A percentile compares a stretch with the other conserved stretches of the same genome.
Evolutionary conservation across 805 yeast genomes (phyloP).

Genomic region (Lipomyces mesembrius): DNA sequence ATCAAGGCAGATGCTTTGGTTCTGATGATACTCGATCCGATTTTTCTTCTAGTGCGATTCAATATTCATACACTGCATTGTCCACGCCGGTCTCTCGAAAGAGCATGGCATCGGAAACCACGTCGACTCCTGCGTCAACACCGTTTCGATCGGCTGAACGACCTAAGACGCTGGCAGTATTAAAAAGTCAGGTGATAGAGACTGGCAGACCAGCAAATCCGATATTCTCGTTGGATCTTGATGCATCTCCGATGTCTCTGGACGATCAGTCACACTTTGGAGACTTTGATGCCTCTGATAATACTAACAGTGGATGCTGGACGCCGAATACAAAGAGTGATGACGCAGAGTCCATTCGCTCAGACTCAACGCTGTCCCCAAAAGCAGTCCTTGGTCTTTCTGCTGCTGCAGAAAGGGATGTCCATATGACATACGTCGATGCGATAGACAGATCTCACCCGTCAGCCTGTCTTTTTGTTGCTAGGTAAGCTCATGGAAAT

Average conservation of each 20-base stretch:
- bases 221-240: conserved; percentile 18
- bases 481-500: conserved; percentile 17
- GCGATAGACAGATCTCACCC: conserved; percentile 31
- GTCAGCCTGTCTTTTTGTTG: conserved; percentile 37
- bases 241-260: not conserved
- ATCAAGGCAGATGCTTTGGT: conserved; percentile 1
- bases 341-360: conserved; percentile 1
- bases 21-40: conserved; percentile 8
- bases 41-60: conserved; percentile 1
- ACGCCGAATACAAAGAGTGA: conserved; percentile 2
- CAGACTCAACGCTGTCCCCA: not conserved
- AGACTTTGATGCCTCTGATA: not conserved
- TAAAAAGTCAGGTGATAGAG: not conserved
- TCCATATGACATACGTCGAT: conserved; percentile 6
- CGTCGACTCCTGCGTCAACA: conserved; percentile 33
- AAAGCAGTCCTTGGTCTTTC: not conserved
- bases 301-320: conserved; percentile 7
- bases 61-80: conserved; percentile 19
- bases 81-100: conserved; percentile 31
- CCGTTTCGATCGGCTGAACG: conserved; percentile 26
- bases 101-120: conserved; percentile 19
- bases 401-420: not conserved
- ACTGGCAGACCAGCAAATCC: conserved; percentile 7
- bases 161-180: conserved; percentile 2
- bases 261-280: not conserved